Base-by-base conservation (phyloP, 257 asterid genomes). In the Jacaranda copaia region DNA sequence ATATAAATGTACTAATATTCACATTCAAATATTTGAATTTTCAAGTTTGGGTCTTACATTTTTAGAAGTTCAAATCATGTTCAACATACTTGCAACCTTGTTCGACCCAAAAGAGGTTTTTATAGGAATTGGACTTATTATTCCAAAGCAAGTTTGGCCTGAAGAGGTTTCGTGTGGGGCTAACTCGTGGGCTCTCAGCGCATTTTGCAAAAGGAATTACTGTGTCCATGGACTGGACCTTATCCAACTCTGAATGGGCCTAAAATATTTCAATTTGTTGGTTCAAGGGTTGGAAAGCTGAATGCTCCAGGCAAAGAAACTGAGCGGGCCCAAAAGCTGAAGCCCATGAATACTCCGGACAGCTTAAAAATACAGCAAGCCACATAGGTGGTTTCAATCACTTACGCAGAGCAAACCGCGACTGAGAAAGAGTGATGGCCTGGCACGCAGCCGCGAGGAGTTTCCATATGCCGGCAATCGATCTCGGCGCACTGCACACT, bases 381-480 rank as follows among this genome's bases (percentile, higher is more conserved):
- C 38, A 3, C 3, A 32, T 63, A 49, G 74, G 46, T 46, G 48
- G 58, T 16, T 58, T 45, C 32, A 11, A 7, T 61, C 16, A 1
- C 13, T 2, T n/a, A 13, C 53, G 35, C 45, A 43, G 12, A 39
- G 46, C 45, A 43, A 69, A 39, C 15, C 25, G 4, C 32, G 45
- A 70, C 32, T 53, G 70, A 25, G 36, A 74, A 49, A 78, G 64
- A 55, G 2, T n/a, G 14, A 94, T 92, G 98, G 87, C 92, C 76
- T 94, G 95, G 97, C 81, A 72, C 81, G 85, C 90, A 88, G 96
- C 92, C 80, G 87, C 92, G 52, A 94, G 89, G 85, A 87, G 71
- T 73, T 92, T 95, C 68, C 89, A 87, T 51, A 11, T 95, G 45
- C 97, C 97, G 78, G 85, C 97, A 45, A 46, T 92, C 71, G 90